Evolutionary conservation across 169 alveolate species (phyloP), one percentile per base, ranked within the genome.

Genomic region (Plasmodium malariae): DNA sequence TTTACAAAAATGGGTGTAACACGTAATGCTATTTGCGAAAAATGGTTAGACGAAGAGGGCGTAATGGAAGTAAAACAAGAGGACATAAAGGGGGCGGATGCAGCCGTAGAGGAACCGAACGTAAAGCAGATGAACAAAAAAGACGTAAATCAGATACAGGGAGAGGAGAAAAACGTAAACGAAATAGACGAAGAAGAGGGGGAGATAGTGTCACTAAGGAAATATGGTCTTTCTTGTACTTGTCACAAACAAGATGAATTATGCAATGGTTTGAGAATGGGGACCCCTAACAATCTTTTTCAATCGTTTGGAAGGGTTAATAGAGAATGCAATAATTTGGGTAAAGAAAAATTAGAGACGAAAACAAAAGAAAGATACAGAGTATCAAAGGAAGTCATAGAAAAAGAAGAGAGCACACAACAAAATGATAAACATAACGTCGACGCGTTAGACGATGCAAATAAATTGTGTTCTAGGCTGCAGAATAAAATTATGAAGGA

Each of bases 401-500:
- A 40, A 60, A 60, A 40, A 17, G 37, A 24, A 32, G n/a, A 14
- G 19, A 49, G 32, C 19, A 24, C 49, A 72, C 24, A 37, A 51
- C 40, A 55, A 70, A 57, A 40, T 26, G 54, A 34, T 34, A 37
- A 5, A n/a, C 26, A 28, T 19, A 21, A 36, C 9, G n/a, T 37
- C 12, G 24, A 37, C 34, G 17, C 49, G 12, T 55, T 51, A 48
- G 24, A 12, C 11, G 65, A 74, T 48, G 34, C 5, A 7, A 12
- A 74, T 32, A 43, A 48, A 12, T 26, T 72, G 36, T 74, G 60
- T 34, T 28, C 74, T 6, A 60, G 26, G 36, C 57, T 74, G 1
- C 74, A 74, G 5, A 60, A 37, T 3, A 43, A 12, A 43, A 60
- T 74, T 48, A 5, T 74, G 17, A 24, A 43, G 26, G 65, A 74